Percentiles rank a stretch among this genome's conserved stretches.
These are phyloP conservation scores for Ramularia collo-cygni DNA, from an alignment of 2,329 filamentous ascomycete species.

Conservation along the genomic window DNA sequence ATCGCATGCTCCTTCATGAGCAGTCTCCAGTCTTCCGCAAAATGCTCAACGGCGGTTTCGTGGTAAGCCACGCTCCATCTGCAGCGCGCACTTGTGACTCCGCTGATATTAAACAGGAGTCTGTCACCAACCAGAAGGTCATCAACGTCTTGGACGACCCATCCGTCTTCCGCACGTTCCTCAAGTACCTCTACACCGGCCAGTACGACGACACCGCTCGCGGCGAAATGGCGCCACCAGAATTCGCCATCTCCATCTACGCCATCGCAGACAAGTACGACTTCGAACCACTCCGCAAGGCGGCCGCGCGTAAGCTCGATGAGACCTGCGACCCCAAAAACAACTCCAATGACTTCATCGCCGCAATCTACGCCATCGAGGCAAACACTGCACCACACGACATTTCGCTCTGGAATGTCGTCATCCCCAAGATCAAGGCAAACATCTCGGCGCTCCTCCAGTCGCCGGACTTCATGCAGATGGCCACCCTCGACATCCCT, in stretches of 20 bases:
- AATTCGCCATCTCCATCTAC: conserved; percentile 31
- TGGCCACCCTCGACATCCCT: background rate
- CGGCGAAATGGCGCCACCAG: background rate
- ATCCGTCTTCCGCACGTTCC: conserved; percentile 10
- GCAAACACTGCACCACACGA: conserved; percentile 7
- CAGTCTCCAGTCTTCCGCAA: conserved; percentile 38
- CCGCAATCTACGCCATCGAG: conserved; percentile 10
- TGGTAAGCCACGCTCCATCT: conserved; percentile 7
- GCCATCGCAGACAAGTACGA: conserved; percentile 34
- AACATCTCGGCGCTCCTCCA: conserved; percentile 6
- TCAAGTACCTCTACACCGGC: conserved; percentile 20
- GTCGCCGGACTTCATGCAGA: background rate
- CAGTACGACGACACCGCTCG: conserved; percentile 14
- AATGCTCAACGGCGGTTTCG: conserved; percentile 26
- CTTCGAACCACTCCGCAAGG: conserved; percentile 25
- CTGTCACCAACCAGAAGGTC: conserved; percentile 2
- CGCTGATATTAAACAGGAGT: conserved; percentile 9
- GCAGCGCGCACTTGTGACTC: background rate
- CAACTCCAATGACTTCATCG: conserved; percentile 9
- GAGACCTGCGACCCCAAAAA: conserved; percentile 3
- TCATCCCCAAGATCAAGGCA: conserved; percentile 10
- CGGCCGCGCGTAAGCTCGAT: conserved; percentile 8
- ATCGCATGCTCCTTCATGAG: conserved; percentile 36
- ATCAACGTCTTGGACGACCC: conserved; percentile 15
- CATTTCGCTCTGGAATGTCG: conserved; percentile 11